phyloP scores from a whole-genome alignment of 495 filamentous ascomycete genomes.

The Clohesyomyces aquaticus region DNA sequence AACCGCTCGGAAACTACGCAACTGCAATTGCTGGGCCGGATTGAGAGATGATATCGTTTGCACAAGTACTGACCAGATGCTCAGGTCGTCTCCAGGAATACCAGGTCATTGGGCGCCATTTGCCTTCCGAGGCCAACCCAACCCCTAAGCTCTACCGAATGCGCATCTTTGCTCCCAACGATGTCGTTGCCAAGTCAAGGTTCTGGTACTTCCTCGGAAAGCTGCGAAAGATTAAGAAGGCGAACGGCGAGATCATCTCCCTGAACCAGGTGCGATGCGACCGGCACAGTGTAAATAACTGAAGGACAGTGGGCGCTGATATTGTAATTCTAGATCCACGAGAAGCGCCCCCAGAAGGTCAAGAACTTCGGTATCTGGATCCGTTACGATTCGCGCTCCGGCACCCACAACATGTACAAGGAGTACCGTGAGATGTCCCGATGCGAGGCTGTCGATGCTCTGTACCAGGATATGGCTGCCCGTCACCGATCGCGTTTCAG shows the following conservation, averaged over 20 bases:
- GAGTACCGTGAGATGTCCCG: slow-evolving; percentile 99
- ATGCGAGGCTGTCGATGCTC: slow-evolving; percentile 88
- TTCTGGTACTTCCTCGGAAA: slow-evolving; percentile 99
- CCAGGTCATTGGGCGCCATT: slow-evolving; percentile 98
- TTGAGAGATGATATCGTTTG: too few relatives aligned
- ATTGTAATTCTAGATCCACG: slow-evolving; percentile 71
- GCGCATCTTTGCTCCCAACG: slow-evolving; percentile 98
- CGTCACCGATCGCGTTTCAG: slow-evolving; percentile 97
- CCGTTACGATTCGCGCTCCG: slow-evolving; percentile 98
- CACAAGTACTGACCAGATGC: slow-evolving; percentile 31
- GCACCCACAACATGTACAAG: slow-evolving; percentile 99
- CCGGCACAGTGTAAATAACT: background rate
- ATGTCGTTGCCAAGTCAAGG: slow-evolving; percentile 95
- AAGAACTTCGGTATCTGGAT: slow-evolving; percentile 99
- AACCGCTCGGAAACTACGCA: background rate
- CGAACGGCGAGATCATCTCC: slow-evolving; percentile 97
- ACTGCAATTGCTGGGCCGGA: slow-evolving; percentile 21
- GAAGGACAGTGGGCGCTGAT: slow-evolving; percentile 11
- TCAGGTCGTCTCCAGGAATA: slow-evolving; percentile 98
- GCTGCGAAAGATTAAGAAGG: slow-evolving; percentile 99
- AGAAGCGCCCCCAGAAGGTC: slow-evolving; percentile 98
- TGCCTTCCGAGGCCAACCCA: slow-evolving; percentile 93
- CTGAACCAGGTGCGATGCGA: slow-evolving; percentile 83
- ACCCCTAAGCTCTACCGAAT: slow-evolving; percentile 99
- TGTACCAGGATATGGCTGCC: slow-evolving; percentile 99